Conservation (phyloP, 2,329 filamentous ascomycete genomes). For the Fusarium sp. region DNA sequence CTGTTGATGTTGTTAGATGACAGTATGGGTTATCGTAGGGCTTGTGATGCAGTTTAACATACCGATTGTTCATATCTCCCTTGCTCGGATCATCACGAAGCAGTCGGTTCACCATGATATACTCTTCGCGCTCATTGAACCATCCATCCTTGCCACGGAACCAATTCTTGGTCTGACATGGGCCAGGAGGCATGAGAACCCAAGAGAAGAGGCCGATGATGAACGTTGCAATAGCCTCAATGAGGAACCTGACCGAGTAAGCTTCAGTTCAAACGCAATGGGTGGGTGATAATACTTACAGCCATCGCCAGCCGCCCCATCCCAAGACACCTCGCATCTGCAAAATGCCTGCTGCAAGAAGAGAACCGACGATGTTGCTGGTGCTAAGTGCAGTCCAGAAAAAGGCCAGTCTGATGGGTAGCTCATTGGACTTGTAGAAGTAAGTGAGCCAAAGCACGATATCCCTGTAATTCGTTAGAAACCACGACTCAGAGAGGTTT, state of each 20-base stretch:
- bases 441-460: conserved; percentile 78
- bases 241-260: conserved; percentile 56
- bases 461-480: conserved; percentile 41
- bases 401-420: conserved; percentile 73
- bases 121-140: conserved; percentile 72
- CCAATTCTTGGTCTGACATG: conserved; percentile 66
- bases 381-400: conserved; percentile 78
- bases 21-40: fast-evolving
- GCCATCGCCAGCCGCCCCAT: conserved; percentile 57
- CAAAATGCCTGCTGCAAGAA: conserved; percentile 60
- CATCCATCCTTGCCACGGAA: conserved; percentile 71
- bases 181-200: conserved; percentile 61
- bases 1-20: conserved; percentile 53
- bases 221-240: conserved; percentile 63
- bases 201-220: conserved; percentile 60
- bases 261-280: fast-evolving
- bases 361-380: conserved; percentile 65
- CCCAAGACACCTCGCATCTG: conserved; percentile 55
- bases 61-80: conserved; percentile 71
- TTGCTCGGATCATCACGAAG: conserved; percentile 72
- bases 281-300: conserved; percentile 41
- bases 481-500: fast-evolving
- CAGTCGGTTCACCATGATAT: conserved; percentile 72
- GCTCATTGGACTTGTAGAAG: conserved; percentile 79
- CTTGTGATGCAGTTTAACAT: not conserved